A percentile compares a stretch with the other conserved stretches of the same genome.
These are phyloP conservation scores for Rhytidhysteron rufulum DNA, from an alignment of 2,329 filamentous ascomycete species.

Conservation along the genomic window DNA sequence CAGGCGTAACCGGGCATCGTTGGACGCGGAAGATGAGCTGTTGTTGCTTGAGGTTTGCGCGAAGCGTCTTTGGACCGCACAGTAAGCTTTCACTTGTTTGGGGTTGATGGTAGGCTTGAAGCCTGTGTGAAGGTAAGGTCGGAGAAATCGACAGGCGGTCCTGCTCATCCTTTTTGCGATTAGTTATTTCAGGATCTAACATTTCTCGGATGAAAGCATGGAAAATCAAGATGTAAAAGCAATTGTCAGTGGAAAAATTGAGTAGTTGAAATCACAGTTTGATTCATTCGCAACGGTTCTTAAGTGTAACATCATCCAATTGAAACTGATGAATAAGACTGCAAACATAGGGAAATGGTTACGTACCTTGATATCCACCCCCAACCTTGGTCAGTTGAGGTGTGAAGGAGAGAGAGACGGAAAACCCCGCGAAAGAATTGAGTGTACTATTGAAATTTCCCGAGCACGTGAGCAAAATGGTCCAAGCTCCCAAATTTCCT, in stretches of 20 bases:
- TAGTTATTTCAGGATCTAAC: conserved; percentile 29
- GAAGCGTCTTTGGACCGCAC: conserved; percentile 34
- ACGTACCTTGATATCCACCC: no score
- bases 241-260: conserved; percentile 33
- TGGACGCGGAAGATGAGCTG: conserved; percentile 21
- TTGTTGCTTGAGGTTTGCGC: conserved; percentile 17
- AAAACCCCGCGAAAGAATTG: no score
- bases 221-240: conserved; percentile 1
- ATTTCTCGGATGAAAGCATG: background rate
- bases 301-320: conserved; percentile 26
- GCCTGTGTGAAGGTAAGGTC: conserved; percentile 51
- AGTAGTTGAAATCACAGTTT: conserved; percentile 49
- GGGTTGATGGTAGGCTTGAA: conserved; percentile 32
- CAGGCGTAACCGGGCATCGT: conserved; percentile 49
- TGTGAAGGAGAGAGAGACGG: background rate
- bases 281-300: conserved; percentile 69
- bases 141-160: conserved; percentile 50
- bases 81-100: conserved; percentile 51
- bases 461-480: background rate
- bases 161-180: conserved; percentile 44
- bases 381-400: background rate
- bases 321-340: background rate
- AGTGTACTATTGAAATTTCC: background rate
- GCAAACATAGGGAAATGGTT: background rate
- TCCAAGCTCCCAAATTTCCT: conserved; percentile 5